These are phyloP conservation scores for Epithele typhae DNA, from an alignment of 768 basidiomycete genomes.

Conservation along the genomic window DNA sequence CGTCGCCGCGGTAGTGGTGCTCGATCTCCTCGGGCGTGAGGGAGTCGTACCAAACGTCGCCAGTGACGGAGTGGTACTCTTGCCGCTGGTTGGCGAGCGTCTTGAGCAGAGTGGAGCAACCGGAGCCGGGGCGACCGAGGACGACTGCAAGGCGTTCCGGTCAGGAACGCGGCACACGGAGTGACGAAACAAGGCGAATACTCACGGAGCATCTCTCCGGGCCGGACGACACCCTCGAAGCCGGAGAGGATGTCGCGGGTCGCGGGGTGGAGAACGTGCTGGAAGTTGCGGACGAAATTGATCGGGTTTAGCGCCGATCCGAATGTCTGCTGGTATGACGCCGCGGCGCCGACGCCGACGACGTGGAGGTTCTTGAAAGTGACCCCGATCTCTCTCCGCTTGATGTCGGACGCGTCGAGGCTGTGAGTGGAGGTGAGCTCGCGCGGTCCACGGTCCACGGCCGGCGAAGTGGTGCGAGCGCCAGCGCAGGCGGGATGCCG, in stretches of 20 bases:
- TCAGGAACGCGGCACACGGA: background rate
- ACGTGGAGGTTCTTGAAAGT: conserved; percentile 56
- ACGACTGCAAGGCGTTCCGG: conserved; percentile 48
- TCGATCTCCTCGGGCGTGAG: conserved; percentile 60
- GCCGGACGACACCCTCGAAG: conserved; percentile 53
- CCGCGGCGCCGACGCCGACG: conserved; percentile 52
- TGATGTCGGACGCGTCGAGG: conserved; percentile 44
- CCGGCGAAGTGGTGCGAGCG: too few species aligned
- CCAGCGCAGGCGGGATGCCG: too few species aligned
- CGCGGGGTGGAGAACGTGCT: conserved; percentile 52
- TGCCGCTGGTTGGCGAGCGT: conserved; percentile 70
- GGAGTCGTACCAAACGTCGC: conserved; percentile 73
- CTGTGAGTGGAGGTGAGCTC: conserved; percentile 27
- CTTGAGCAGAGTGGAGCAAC: conserved; percentile 83
- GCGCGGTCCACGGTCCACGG: too few species aligned
- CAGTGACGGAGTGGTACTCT: conserved; percentile 64
- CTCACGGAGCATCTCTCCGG: conserved; percentile 65
- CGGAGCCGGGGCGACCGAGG: conserved; percentile 80
- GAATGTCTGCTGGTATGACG: conserved; percentile 53
- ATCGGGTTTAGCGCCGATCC: conserved; percentile 58
- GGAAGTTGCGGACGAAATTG: conserved; percentile 39
- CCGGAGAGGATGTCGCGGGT: conserved; percentile 49
- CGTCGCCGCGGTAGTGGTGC: conserved; percentile 71
- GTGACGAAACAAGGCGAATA: background rate
- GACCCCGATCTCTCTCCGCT: conserved; percentile 55